Evolutionary conservation across 805 yeast genomes (phyloP).

Genomic region (Pichia occidentalis): DNA sequence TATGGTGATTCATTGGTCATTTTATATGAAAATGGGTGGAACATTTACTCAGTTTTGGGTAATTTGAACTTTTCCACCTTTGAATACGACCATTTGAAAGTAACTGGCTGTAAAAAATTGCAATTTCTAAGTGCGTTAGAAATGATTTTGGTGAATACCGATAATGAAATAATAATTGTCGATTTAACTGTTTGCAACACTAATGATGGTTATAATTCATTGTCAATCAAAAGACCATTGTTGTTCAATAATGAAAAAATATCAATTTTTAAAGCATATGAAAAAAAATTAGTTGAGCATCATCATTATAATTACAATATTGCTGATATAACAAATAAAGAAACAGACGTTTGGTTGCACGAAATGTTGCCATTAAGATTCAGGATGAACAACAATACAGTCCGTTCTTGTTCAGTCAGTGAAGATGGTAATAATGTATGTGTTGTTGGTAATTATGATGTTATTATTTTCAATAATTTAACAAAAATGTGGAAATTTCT

Average conservation of each 20-base stretch:
- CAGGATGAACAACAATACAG: conserved; percentile 37
- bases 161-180: conserved; percentile 27
- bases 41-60: conserved; percentile 41
- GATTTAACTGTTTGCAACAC: conserved; percentile 23
- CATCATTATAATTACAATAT: conserved; percentile 22
- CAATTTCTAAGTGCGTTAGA: conserved; percentile 28
- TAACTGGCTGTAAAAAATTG: conserved; percentile 17
- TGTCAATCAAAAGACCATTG: conserved; percentile 34
- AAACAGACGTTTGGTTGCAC: conserved; percentile 41
- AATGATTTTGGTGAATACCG: conserved; percentile 25
- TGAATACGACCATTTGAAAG: conserved; percentile 26
- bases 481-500: conserved; percentile 43
- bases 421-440: conserved; percentile 45
- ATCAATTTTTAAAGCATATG: conserved; percentile 40
- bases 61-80: conserved; percentile 37
- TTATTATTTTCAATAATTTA: conserved; percentile 35
- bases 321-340: conserved; percentile 26
- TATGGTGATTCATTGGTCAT: conserved; percentile 26
- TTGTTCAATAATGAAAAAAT: conserved; percentile 35
- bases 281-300: conserved; percentile 36
- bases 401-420: conserved; percentile 36
- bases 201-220: conserved; percentile 20
- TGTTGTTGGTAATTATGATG: conserved; percentile 42
- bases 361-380: conserved; percentile 41
- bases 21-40: conserved; percentile 38